Evolutionary conservation across 2,329 filamentous ascomycete species (phyloP).

Genomic region (Ophiostoma sp.): DNA sequence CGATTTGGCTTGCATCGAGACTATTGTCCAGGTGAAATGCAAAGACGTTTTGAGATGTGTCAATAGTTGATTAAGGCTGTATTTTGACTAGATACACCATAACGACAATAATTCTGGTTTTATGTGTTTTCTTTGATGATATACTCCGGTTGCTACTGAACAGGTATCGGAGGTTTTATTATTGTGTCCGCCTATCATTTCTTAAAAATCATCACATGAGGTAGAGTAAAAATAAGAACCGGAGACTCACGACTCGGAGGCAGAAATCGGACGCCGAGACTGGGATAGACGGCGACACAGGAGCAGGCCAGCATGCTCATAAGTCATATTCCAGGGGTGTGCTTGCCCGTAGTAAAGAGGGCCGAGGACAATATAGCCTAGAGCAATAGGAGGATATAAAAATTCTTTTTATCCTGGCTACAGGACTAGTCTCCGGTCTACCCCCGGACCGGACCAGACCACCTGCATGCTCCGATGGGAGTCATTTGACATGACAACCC

Average conservation of each 20-base stretch:
- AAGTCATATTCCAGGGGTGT: neutral
- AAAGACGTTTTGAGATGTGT: neutral
- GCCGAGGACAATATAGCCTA: neutral
- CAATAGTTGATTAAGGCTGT: neutral
- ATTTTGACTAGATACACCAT: neutral
- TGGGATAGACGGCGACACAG: neutral
- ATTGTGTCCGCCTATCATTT: neutral
- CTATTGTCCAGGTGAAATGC: neutral
- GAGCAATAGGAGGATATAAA: neutral
- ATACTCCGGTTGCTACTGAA: neutral
- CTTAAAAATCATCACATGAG: neutral
- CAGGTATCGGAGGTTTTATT: neutral
- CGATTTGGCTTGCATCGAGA: neutral
- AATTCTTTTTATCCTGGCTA: neutral
- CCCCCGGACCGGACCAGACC: conserved; percentile 4
- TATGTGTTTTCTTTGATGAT: neutral
- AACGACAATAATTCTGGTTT: neutral
- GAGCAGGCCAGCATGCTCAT: neutral
- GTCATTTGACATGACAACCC: neutral
- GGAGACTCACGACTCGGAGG: neutral
- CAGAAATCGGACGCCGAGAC: neutral
- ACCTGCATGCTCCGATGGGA: conserved; percentile 3
- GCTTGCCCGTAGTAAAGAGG: neutral
- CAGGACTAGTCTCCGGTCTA: conserved; percentile 8
- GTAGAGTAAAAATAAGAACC: neutral